Conservation (phyloP, 1,139 yeast genomes). For the Blastobotrys malaysiensis region DNA sequence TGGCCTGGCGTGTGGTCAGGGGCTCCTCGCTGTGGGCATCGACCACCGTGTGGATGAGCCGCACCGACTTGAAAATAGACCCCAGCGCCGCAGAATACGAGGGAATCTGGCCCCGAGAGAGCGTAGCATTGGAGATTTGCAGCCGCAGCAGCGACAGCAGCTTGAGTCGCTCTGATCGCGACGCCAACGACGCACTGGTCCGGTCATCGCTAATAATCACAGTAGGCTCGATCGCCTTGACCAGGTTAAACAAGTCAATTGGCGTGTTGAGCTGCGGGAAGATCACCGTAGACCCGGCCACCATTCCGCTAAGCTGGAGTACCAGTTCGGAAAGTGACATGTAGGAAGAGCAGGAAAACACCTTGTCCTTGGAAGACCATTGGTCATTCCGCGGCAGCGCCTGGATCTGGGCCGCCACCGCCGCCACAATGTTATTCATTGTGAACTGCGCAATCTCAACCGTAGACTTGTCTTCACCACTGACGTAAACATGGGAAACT, state of each 20-base stretch:
- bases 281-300: slow-evolving; percentile 25
- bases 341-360: slow-evolving; percentile 30
- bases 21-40: slow-evolving; percentile 10
- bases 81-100: slow-evolving; percentile 17
- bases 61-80: slow-evolving; percentile 25
- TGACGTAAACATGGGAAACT: not conserved
- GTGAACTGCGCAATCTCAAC: slow-evolving; percentile 10
- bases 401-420: slow-evolving; percentile 34
- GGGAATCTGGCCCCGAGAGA: slow-evolving; percentile 29
- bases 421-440: slow-evolving; percentile 29
- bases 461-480: not conserved
- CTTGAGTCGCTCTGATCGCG: slow-evolving; percentile 17
- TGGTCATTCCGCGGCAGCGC: slow-evolving; percentile 30
- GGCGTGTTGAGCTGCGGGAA: slow-evolving; percentile 25
- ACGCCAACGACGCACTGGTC: slow-evolving; percentile 25
- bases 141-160: slow-evolving; percentile 18
- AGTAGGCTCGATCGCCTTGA: slow-evolving; percentile 21
- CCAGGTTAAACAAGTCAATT: slow-evolving; percentile 24
- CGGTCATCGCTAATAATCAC: slow-evolving; percentile 29
- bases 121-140: slow-evolving; percentile 18
- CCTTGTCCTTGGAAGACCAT: slow-evolving; percentile 28
- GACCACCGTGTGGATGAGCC: slow-evolving; percentile 28
- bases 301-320: slow-evolving; percentile 31
- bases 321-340: slow-evolving; percentile 27
- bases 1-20: slow-evolving; percentile 27